phyloP scores from a whole-genome alignment of 176 grass and related monocot species.

The Oryza nivara region DNA sequence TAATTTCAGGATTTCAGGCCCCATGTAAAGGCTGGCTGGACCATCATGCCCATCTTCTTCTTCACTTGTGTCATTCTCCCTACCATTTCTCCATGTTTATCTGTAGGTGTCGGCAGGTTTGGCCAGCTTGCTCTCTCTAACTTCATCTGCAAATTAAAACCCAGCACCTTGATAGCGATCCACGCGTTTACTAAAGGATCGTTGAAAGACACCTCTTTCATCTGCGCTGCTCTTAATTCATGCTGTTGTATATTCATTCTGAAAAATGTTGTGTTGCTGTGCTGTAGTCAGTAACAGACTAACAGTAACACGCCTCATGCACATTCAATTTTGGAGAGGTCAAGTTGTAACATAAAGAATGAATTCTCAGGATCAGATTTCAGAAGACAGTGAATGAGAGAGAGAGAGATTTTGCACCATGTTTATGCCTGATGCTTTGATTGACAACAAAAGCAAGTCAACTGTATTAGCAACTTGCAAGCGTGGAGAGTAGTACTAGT shows the following conservation, averaged over 20 bases:
- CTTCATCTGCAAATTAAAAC: neutral
- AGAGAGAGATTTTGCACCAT: neutral
- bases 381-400: neutral
- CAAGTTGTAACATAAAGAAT: neutral
- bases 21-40: neutral
- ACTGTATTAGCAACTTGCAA: slow-evolving; percentile 14
- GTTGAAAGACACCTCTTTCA: neutral
- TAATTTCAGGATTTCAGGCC: neutral
- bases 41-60: neutral
- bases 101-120: slow-evolving; percentile 33
- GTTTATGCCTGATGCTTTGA: neutral
- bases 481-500: neutral
- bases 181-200: neutral
- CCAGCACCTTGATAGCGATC: neutral
- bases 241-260: neutral
- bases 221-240: neutral
- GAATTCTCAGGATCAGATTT: neutral
- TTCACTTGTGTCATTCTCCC: neutral
- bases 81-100: neutral
- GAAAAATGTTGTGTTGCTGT: neutral
- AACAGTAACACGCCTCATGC: neutral
- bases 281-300: neutral
- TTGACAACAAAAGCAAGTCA: slow-evolving; percentile 28
- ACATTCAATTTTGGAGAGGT: neutral
- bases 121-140: neutral